Base-by-base conservation (phyloP, 1,284 basidiomycete genomes). In the Puccinia triticina region DNA sequence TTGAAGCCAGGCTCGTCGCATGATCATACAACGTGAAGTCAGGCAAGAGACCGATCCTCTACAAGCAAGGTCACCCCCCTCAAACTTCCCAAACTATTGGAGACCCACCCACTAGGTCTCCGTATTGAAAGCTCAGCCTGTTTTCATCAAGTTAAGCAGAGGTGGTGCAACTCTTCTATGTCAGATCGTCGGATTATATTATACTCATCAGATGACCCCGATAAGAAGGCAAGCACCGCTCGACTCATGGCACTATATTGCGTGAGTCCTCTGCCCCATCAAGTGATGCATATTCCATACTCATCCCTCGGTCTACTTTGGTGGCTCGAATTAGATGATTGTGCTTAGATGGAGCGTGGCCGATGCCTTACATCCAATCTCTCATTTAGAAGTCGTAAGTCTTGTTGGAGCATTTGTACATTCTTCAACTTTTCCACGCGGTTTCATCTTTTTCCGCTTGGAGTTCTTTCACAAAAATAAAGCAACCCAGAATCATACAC, bases 341-440 rank as follows among this genome's bases (percentile, higher is more conserved):
- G 94, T 98, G 8, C 92, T 94, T 87, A 91, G 94, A 84, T 92
- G 92, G 83, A 90, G 92, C n/a, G 96, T 96, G 34, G 96, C 94
- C 91, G 94, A 97, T 87, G 95, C 95, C 1, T 96, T 97, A 87
- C 91, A 94, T 85, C 95, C 96, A 5, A 92, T 97, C 77, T 93
- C 94, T 55, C 92, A 94, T 85, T 83, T 87, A 26, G 85, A 86
- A 82, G 73, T 86, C 34, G 84, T 85, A 46, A 61, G 84, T 79
- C 21, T 50, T 29, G 11, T 53, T 29, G 2, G 14, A 26, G 3
- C 10, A 18, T 16, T 53, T 48, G 16, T 16, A 10, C 37, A 40
- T 18, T 21, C 46, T 46, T 69, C 50, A 43, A 26, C 26, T 61
- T 43, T 69, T 48, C 14, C 67, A 48, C 69, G 69, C 43, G 43